These are phyloP conservation scores for Picochlorum sp. DNA, from an alignment of 139 green algal genomes.

Conservation along the genomic window DNA sequence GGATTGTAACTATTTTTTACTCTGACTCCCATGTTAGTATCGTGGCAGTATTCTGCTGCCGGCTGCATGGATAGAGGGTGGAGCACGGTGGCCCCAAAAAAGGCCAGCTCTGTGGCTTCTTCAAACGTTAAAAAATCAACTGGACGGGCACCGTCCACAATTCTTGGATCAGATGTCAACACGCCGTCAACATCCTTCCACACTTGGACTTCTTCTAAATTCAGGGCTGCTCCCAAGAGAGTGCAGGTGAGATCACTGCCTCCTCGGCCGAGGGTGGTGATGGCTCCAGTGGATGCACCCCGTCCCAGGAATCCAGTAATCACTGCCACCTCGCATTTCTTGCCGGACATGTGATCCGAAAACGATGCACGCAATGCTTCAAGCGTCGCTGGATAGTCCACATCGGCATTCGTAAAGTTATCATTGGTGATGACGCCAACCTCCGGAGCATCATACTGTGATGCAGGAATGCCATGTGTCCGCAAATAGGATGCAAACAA, in stretches of 20 bases:
- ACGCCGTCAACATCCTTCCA: slow-evolving; percentile 99
- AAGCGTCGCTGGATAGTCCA: slow-evolving; percentile 47
- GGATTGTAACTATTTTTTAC: slow-evolving; percentile 99
- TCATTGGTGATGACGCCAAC: slow-evolving; percentile 87
- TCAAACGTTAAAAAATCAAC: slow-evolving; percentile 92
- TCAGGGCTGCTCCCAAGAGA: slow-evolving; percentile 80
- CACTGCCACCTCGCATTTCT: slow-evolving; percentile 49
- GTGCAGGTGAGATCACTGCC: slow-evolving; percentile 93
- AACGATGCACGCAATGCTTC: slow-evolving; percentile 31
- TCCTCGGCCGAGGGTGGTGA: slow-evolving; percentile 93
- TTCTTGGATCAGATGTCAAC: slow-evolving; percentile 84
- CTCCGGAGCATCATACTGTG: slow-evolving; percentile 83
- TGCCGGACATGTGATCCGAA: slow-evolving; percentile 4
- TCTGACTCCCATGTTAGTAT: slow-evolving; percentile 66
- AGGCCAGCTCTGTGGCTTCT: slow-evolving; percentile 96
- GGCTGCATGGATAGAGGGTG: slow-evolving; percentile 96
- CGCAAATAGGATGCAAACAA: slow-evolving; percentile 84
- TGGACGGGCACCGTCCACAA: slow-evolving; percentile 62
- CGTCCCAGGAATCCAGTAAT: slow-evolving; percentile 93
- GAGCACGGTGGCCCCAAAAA: slow-evolving; percentile 94
- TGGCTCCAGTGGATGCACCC: slow-evolving; percentile 62
- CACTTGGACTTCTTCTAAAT: slow-evolving; percentile 81
- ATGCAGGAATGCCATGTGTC: slow-evolving; percentile 44
- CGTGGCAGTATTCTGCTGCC: slow-evolving; percentile 38
- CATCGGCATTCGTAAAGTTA: slow-evolving; percentile 82